Percentiles rank a stretch among this genome's conserved stretches.
Evolutionary conservation across 805 yeast genomes (phyloP).

Genomic region (Metschnikowia baotianmanensis): DNA sequence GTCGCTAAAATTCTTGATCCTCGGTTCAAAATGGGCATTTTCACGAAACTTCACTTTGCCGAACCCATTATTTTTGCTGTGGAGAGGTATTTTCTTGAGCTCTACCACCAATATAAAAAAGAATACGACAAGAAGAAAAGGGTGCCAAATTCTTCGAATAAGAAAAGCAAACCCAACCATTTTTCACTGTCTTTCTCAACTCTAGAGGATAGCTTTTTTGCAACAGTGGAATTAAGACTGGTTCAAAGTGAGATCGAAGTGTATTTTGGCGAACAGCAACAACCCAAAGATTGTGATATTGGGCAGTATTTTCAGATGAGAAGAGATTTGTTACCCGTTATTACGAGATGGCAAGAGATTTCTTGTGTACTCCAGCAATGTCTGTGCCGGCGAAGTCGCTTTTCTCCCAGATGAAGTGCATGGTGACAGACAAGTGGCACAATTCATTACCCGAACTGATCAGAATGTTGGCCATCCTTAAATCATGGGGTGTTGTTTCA

Average conservation of each 20-base stretch:
- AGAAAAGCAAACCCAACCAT: background rate
- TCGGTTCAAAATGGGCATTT: background rate
- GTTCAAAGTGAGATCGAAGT: background rate
- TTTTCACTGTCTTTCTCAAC: no score
- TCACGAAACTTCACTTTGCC: background rate
- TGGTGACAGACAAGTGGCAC: background rate
- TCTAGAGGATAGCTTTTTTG: background rate
- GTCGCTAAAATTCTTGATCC: slow-evolving; percentile 1
- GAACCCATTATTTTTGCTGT: background rate
- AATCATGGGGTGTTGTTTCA: background rate
- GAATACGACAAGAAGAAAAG: background rate
- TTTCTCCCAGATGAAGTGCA: background rate
- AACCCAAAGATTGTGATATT: background rate
- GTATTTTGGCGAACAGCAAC: background rate
- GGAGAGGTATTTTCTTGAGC: background rate
- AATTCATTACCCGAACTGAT: background rate
- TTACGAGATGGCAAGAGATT: background rate
- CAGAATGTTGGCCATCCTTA: background rate
- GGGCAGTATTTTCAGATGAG: background rate
- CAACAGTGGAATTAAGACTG: background rate
- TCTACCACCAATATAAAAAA: background rate
- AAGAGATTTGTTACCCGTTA: background rate
- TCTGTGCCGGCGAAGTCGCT: background rate
- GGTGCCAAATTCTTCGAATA: no score
- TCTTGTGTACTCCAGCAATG: background rate